Evolutionary conservation across 169 alveolate genomes (phyloP).

Genomic region (Neospora caninum): DNA sequence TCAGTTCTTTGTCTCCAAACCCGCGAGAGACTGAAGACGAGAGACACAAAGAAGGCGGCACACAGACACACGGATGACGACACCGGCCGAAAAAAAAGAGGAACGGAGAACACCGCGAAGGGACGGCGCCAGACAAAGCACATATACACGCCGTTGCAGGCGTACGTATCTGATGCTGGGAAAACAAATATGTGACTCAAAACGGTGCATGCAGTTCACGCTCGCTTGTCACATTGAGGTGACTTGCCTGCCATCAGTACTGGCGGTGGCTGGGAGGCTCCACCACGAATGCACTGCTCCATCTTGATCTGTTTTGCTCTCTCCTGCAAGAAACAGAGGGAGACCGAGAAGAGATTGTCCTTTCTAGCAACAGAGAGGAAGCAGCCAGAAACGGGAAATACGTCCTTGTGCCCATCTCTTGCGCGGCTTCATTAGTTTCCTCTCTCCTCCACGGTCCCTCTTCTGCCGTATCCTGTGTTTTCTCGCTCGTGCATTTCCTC

Average conservation of each 20-base stretch:
- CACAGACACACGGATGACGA: neutral
- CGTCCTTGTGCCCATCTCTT: no score
- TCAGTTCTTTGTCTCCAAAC: slow-evolving; percentile 54
- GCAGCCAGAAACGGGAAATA: no score
- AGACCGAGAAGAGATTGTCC: neutral
- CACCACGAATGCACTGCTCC: slow-evolving; percentile 42
- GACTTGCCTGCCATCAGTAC: slow-evolving; percentile 53
- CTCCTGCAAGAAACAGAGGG: slow-evolving; percentile 35
- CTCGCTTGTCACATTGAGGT: no score
- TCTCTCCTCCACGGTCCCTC: no score
- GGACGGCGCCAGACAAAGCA: neutral
- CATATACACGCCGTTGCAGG: no score
- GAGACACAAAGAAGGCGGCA: neutral
- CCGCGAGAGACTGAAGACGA: slow-evolving; percentile 52
- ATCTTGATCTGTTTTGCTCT: slow-evolving; percentile 45
- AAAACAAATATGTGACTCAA: no score
- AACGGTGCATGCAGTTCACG: no score
- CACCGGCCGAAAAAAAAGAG: neutral
- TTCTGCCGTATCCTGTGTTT: no score
- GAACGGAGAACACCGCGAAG: neutral
- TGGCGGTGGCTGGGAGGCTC: slow-evolving; percentile 44
- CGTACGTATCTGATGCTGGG: no score
- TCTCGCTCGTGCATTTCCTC: no score
- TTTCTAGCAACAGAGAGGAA: no score
- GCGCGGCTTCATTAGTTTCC: no score